These are phyloP conservation scores for Pyronema domesticum DNA, from an alignment of 495 filamentous ascomycete genomes.

Conservation along the genomic window DNA sequence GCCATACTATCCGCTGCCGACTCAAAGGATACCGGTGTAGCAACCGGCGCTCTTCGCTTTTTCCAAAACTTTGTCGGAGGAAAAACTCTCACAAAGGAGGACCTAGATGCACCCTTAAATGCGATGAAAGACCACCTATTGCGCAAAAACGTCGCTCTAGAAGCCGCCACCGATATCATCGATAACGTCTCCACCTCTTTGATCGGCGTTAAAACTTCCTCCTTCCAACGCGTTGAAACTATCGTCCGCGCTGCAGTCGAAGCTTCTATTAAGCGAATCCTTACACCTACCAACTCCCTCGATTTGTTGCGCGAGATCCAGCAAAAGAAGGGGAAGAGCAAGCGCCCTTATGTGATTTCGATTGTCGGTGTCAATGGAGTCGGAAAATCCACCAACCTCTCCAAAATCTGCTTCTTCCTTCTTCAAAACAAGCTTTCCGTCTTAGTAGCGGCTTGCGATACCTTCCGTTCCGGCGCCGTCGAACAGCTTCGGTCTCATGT, in stretches of 20 bases:
- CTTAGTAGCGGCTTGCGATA: conserved; percentile 90
- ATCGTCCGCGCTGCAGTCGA: conserved; percentile 73
- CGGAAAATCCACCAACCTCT: conserved; percentile 90
- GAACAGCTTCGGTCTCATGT: conserved; percentile 93
- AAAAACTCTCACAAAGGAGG: conserved; percentile 69
- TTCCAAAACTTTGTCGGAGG: conserved; percentile 91
- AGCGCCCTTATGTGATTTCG: conserved; percentile 79
- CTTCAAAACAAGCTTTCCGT: conserved; percentile 91
- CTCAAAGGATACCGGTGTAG: conserved; percentile 35
- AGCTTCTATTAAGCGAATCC: conserved; percentile 75
- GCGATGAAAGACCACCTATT: conserved; percentile 91
- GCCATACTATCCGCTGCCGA: conserved; percentile 61
- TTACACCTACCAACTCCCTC: conserved; percentile 85
- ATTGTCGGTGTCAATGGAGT: conserved; percentile 98
- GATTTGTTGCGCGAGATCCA: conserved; percentile 89
- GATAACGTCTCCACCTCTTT: conserved; percentile 80
- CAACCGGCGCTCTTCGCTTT: conserved; percentile 36
- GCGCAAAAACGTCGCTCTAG: conserved; percentile 88
- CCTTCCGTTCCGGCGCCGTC: conserved; percentile 91
- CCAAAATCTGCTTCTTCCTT: conserved; percentile 93
- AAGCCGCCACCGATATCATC: conserved; percentile 81
- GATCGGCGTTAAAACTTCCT: conserved; percentile 76
- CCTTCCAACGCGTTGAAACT: conserved; percentile 74
- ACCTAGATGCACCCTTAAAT: conserved; percentile 78
- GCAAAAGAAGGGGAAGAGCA: conserved; percentile 40